Percentiles rank a stretch among this genome's conserved stretches.
Evolutionary conservation across 2,329 filamentous ascomycete genomes (phyloP).

Genomic region (Trichoderma hamatum): DNA sequence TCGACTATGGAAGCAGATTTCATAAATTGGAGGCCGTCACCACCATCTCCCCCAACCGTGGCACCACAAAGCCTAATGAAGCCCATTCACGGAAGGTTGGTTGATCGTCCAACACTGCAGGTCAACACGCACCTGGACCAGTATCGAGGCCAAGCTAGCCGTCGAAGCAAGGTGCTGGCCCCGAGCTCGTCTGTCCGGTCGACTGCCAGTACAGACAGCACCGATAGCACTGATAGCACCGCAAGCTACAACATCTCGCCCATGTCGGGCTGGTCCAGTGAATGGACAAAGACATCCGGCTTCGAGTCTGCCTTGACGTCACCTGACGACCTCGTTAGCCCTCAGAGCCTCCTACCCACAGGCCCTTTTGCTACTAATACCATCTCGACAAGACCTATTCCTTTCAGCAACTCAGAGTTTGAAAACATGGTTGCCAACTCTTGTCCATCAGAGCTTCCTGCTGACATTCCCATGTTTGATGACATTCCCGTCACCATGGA

Average conservation of each 20-base stretch:
- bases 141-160: slow-evolving; percentile 36
- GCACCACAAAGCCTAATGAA: slow-evolving; percentile 34
- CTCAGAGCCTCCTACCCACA: slow-evolving; percentile 37
- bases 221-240: slow-evolving; percentile 43
- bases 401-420: slow-evolving; percentile 34
- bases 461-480: slow-evolving; percentile 44
- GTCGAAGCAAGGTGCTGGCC: slow-evolving; percentile 48
- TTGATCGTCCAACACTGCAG: slow-evolving; percentile 44
- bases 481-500: slow-evolving; percentile 37
- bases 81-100: slow-evolving; percentile 27
- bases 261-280: slow-evolving; percentile 47
- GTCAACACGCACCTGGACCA: slow-evolving; percentile 44
- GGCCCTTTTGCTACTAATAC: slow-evolving; percentile 30
- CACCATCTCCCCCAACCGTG: slow-evolving; percentile 33
- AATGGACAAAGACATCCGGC: slow-evolving; percentile 46
- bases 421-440: slow-evolving; percentile 37
- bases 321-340: slow-evolving; percentile 46
- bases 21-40: slow-evolving; percentile 35
- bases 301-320: slow-evolving; percentile 51
- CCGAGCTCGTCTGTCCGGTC: slow-evolving; percentile 55
- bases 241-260: slow-evolving; percentile 51
- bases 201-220: slow-evolving; percentile 46
- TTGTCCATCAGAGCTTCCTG: slow-evolving; percentile 48
- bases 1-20: slow-evolving; percentile 36
- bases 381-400: slow-evolving; percentile 31